Base-by-base conservation (phyloP, 306 rosid species). In the Dryas drummondii region DNA sequence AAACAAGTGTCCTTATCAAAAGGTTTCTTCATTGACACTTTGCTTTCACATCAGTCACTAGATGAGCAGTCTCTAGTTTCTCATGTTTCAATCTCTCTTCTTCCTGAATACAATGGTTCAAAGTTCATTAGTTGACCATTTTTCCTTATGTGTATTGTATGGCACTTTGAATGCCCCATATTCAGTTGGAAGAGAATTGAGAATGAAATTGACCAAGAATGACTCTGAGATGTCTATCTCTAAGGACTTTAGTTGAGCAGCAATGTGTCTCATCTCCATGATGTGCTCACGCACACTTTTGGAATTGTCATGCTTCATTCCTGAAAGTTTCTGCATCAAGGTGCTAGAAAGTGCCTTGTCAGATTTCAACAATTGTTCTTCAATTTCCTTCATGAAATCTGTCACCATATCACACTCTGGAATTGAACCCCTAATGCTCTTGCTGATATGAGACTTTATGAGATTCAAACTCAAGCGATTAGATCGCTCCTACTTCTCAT, bases 121-220 rank as follows among this genome's bases (percentile, higher is more conserved):
- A 0, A 71, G 49, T 40, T 78, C 73, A 62, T 71, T 51, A 6
- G 66, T 71, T 19, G 14, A 53, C 19, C 66, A 65, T 12, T 75
- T 75, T 9, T 40, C 65, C 45, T 75, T 65, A 65, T 52, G 56
- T 66, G 65, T 75, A 66, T 45, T 75, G 4, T 75, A 65, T 0
- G 54, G 53, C 6, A 75, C 66, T 13, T 75, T 53, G 27, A 75
- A 66, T 3, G 73, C 32, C 2, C 5, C 2, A 5, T 4, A 12
- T 10, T 58, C 64, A 58, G 9, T 2, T 19, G 15, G 15, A 27
- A 22, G 63, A 1, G 42, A 58, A 9, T 56, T 56, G 27, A 55
- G 32, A 56, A 8, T 55, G 60, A 55, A 55, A 55, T 55, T 17
- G 5, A 55, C 15, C 7, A 13, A 27, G 15, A 53, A 70, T n/a